Conservation (phyloP, 163 green algal species). For the Chlamydomonas reinhardtii region DNA sequence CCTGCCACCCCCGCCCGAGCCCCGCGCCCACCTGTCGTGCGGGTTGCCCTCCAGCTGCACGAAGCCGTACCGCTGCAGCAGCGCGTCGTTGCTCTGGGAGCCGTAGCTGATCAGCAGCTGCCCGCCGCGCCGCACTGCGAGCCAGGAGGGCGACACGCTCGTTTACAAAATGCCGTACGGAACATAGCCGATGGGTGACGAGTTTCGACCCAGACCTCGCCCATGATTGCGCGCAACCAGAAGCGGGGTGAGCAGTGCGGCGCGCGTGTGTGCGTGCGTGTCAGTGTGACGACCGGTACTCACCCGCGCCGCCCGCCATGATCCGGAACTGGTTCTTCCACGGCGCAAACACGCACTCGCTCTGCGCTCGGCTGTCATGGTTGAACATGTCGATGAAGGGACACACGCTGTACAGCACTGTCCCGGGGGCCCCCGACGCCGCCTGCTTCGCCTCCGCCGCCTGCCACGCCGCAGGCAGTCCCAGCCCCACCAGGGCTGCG, state of each 20-base stretch:
- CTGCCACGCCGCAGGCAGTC: conserved; percentile 9
- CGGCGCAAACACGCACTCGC: conserved; percentile 30
- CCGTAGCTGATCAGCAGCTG: conserved; percentile 66
- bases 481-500: neutral
- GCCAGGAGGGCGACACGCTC: too few species aligned
- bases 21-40: conserved; percentile 50
- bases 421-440: neutral
- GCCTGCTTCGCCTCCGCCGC: conserved; percentile 13
- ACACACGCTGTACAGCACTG: conserved; percentile 65
- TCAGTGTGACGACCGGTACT: too few species aligned
- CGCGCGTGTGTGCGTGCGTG: too few species aligned
- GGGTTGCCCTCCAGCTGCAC: conserved; percentile 58
- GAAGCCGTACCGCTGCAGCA: conserved; percentile 72
- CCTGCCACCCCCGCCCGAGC: neutral
- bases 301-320: neutral
- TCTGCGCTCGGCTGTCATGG: conserved; percentile 62
- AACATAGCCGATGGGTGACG: too few species aligned
- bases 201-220: too few species aligned
- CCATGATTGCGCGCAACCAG: too few species aligned
- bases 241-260: too few species aligned
- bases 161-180: too few species aligned
- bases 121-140: neutral
- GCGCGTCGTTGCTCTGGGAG: conserved; percentile 60
- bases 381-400: conserved; percentile 78
- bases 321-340: conserved; percentile 27